phyloP scores from a whole-genome alignment of 345 rosid genomes.

The Syzygium jambos region DNA sequence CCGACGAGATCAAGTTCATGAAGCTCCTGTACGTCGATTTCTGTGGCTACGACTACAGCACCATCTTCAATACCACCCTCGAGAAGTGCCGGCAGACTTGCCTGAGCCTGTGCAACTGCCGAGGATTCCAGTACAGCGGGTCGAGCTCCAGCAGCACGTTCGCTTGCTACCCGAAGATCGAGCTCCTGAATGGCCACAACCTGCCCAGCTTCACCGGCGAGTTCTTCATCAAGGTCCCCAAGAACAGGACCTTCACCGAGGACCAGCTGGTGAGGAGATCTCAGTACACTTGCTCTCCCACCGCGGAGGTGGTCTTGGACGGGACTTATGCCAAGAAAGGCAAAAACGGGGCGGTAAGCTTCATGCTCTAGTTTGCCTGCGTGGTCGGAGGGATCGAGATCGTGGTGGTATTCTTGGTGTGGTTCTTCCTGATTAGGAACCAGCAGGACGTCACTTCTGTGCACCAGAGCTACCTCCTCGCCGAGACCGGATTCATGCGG shows the following conservation, averaged over 20 bases:
- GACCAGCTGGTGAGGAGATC: neutral
- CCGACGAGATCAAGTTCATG: neutral
- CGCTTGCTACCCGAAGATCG: conserved; percentile 9
- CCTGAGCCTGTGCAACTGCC: conserved; percentile 6
- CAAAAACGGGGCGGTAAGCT: neutral
- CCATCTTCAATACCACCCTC: neutral
- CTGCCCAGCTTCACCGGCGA: conserved; percentile 8
- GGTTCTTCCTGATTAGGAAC: conserved; percentile 1
- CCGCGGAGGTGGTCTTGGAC: neutral
- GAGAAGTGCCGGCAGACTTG: conserved; percentile 1
- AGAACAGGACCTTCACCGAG: neutral
- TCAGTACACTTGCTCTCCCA: neutral
- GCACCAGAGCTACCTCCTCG: neutral
- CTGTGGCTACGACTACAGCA: conserved; percentile 8
- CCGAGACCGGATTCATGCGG: conserved; percentile 1
- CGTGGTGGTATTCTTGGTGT: neutral
- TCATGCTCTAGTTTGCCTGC: conserved; percentile 14
- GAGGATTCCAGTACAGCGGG: conserved; percentile 7
- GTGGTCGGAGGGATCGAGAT: conserved; percentile 6
- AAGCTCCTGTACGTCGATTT: conserved; percentile 4
- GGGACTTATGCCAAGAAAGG: too few species aligned
- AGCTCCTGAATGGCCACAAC: conserved; percentile 11
- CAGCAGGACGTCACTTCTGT: neutral
- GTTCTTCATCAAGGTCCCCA: conserved; percentile 14
- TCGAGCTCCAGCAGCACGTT: too few species aligned